phyloP scores from a whole-genome alignment of 768 basidiomycete species.

The Chalciporus piperatus region DNA sequence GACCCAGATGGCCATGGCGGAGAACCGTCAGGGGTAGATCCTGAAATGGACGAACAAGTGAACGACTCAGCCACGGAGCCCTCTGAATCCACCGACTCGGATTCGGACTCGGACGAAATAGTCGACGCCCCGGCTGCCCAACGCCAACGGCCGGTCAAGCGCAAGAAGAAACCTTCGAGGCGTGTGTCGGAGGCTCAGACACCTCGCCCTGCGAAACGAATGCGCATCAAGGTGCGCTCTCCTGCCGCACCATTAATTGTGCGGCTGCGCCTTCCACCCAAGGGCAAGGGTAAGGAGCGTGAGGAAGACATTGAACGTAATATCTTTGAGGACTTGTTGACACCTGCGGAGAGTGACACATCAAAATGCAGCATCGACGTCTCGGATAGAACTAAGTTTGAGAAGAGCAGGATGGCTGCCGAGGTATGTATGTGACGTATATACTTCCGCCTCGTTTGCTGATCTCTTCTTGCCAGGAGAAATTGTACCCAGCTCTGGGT shows the following conservation, averaged over 20 bases:
- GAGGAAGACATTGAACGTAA: slow-evolving; percentile 61
- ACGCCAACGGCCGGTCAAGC: slow-evolving; percentile 20
- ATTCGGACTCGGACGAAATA: slow-evolving; percentile 28
- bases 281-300: slow-evolving; percentile 65
- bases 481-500: slow-evolving; percentile 44
- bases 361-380: slow-evolving; percentile 60
- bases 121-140: slow-evolving; percentile 13
- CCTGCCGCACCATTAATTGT: slow-evolving; percentile 40
- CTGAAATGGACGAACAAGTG: slow-evolving; percentile 33
- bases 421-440: slow-evolving; percentile 63
- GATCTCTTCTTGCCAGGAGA: slow-evolving; percentile 37
- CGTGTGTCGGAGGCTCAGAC: slow-evolving; percentile 21
- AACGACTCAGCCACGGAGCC: slow-evolving; percentile 34
- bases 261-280: slow-evolving; percentile 54
- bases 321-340: slow-evolving; percentile 83
- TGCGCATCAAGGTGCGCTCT: slow-evolving; percentile 41
- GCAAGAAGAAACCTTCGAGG: slow-evolving; percentile 28
- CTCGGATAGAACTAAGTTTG: slow-evolving; percentile 68
- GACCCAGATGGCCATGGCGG: slow-evolving; percentile 32
- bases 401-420: slow-evolving; percentile 63
- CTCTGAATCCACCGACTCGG: slow-evolving; percentile 30
- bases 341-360: slow-evolving; percentile 66
- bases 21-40: slow-evolving; percentile 20
- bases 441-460: neutral
- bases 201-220: slow-evolving; percentile 42